Evolutionary conservation across 2,329 filamentous ascomycete genomes (phyloP), one percentile per base, ranked within the genome.

Genomic region (Ophiostoma perfectum): DNA sequence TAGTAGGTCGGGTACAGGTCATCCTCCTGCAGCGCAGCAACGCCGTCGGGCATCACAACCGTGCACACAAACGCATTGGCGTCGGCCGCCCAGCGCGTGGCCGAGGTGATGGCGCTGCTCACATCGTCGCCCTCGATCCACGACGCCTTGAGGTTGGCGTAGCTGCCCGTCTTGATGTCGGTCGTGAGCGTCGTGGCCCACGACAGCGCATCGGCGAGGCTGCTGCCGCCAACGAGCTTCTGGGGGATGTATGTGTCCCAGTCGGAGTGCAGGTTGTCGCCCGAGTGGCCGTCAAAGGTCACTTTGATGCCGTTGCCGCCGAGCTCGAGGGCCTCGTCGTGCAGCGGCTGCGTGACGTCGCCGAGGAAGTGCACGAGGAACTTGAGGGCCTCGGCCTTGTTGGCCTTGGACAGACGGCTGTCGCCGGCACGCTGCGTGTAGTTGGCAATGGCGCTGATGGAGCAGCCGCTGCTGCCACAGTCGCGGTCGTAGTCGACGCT

Each of bases 161-260:
- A 81, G 14, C 70, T 71, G 69, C 80, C 80, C 0, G 76, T 74
- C 47, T 77, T 74, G 73, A 81, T 80, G 38, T 76, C 76, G 9
- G 73, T 75, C 6, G 77, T 75, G 44, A 82, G 74, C 0, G 72
- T 74, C 36, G 73, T 71, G 9, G 80, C 78, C 80, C 80, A 82
- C 3, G 74, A 71, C 73, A 77, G 76, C 2, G 80, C 80, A 3
- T 77, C 74, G 36, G 75, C 63, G 58, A 78, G 73, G 3, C 73
- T 74, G 41, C 73, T 74, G 70, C 78, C 79, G 67, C 79, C 79
- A 0, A 77, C 74, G 45, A 79, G 75, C 66, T 77, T 76, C 73
- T 86, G 80, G 11, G 84, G 82, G 70, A 88, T 87, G 65, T 81
- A 77, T 5, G 82, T 85, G 74, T 89, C 87, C 87, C 86, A 89